These are phyloP conservation scores for Leishmania braziliensis DNA, from an alignment of 208 protist species.

Conservation along the genomic window DNA sequence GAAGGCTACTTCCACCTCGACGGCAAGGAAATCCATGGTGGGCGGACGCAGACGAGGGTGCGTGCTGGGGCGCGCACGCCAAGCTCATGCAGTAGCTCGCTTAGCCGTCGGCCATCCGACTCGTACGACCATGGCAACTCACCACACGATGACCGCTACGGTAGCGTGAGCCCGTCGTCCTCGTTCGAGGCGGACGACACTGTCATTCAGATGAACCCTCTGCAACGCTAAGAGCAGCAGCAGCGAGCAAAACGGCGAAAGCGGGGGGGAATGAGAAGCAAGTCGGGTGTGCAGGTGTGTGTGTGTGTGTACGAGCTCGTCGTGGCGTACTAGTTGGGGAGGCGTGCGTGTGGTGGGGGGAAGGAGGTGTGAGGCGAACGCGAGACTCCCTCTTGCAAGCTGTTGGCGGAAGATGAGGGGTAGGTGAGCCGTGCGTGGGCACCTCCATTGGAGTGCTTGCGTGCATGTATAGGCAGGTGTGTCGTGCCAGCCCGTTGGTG, in stretches of 20 bases:
- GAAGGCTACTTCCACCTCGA: constrained; percentile 1
- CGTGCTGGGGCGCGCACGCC: too few species aligned
- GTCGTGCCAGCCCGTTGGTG: too few species aligned
- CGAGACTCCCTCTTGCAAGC: not conserved
- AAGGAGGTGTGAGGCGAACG: not conserved
- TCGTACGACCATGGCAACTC: not conserved
- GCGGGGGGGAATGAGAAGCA: too few species aligned
- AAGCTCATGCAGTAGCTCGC: not conserved
- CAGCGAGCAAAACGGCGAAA: not conserved
- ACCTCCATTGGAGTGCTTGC: too few species aligned
- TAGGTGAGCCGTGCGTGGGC: too few species aligned
- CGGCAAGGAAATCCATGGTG: not conserved
- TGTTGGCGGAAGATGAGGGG: too few species aligned
- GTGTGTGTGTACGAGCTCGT: not conserved
- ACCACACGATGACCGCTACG: not conserved
- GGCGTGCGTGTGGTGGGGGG: too few species aligned
- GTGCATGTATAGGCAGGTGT: too few species aligned
- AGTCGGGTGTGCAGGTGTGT: not conserved
- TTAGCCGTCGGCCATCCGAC: not conserved
- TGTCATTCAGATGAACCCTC: not conserved
- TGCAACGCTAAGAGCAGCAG: not conserved
- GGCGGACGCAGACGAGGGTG: not conserved
- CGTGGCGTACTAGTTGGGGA: not conserved
- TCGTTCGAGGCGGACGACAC: not conserved
- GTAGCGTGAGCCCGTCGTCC: not conserved